These are phyloP conservation scores for Ceratobasidium papillatum DNA, from an alignment of 1,284 basidiomycete genomes.

Conservation along the genomic window DNA sequence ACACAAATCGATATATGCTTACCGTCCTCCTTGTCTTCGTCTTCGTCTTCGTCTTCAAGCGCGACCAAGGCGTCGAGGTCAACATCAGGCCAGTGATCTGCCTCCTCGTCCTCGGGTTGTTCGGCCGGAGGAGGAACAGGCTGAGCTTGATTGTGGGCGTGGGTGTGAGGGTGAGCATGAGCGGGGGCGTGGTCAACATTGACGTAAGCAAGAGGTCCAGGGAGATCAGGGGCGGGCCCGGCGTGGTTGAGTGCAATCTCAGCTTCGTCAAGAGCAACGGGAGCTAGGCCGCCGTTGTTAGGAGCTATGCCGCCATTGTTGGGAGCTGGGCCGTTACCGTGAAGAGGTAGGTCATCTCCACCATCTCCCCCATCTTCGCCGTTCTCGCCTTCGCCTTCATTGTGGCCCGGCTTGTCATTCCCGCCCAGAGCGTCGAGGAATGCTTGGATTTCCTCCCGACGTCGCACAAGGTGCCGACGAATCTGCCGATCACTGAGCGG, in stretches of 20 bases:
- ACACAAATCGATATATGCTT: not conserved
- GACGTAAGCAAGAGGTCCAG: no score
- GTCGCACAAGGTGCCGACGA: not conserved
- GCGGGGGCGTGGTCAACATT: not conserved
- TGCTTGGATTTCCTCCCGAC: not conserved
- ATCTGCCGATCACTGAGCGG: not conserved
- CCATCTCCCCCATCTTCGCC: not conserved
- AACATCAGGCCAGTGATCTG: not conserved
- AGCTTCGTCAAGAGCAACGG: not conserved
- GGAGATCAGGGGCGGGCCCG: no score
- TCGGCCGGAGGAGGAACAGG: not conserved
- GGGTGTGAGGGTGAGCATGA: not conserved
- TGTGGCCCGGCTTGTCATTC: not conserved
- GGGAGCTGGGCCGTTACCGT: not conserved
- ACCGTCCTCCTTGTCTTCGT: not conserved
- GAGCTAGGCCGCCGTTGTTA: not conserved
- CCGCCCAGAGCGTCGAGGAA: not conserved
- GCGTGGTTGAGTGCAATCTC: not conserved
- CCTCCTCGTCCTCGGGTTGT: not conserved
- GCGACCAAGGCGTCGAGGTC: not conserved
- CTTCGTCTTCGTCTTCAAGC: not conserved
- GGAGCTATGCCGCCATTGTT: not conserved
- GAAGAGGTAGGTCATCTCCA: not conserved
- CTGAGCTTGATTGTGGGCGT: not conserved
- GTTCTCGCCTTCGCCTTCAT: not conserved